A percentile compares a stretch with the other conserved stretches of the same genome.
These are phyloP conservation scores for Brasenia schreberi DNA, from an alignment of 164 flowering plant species.

Conservation along the genomic window DNA sequence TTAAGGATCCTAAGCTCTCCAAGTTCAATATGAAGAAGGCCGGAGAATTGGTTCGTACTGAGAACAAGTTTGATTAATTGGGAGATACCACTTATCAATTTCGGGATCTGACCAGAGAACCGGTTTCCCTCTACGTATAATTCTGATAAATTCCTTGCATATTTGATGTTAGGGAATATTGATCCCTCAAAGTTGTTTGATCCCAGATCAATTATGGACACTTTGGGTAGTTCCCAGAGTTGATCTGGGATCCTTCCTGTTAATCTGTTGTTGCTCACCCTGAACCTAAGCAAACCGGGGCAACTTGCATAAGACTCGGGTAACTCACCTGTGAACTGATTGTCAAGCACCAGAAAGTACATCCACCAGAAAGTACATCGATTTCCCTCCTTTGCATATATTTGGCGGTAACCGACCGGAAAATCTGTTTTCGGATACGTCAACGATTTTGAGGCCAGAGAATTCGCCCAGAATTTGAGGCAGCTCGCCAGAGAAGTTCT, in stretches of 20 bases:
- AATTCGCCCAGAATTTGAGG: slow-evolving; percentile 48
- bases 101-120: slow-evolving; percentile 64
- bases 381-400: slow-evolving; percentile 56
- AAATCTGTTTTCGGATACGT: slow-evolving; percentile 64
- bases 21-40: slow-evolving; percentile 67
- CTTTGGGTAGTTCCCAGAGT: slow-evolving; percentile 59
- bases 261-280: slow-evolving; percentile 58
- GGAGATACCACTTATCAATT: slow-evolving; percentile 45
- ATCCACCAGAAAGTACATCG: slow-evolving; percentile 44
- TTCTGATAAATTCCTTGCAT: slow-evolving; percentile 63
- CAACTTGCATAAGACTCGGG: slow-evolving; percentile 56
- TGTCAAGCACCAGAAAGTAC: slow-evolving; percentile 54
- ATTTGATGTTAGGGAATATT: slow-evolving; percentile 28
- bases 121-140: slow-evolving; percentile 55
- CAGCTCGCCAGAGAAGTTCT: slow-evolving; percentile 59
- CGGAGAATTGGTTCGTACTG: slow-evolving; percentile 60
- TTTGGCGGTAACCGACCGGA: slow-evolving; percentile 59
- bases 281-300: slow-evolving; percentile 47
- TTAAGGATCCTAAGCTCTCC: slow-evolving; percentile 56
- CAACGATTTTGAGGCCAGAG: slow-evolving; percentile 39
- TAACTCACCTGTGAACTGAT: slow-evolving; percentile 50
- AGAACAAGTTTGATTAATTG: slow-evolving; percentile 82
- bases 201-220: slow-evolving; percentile 57
- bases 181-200: slow-evolving; percentile 46
- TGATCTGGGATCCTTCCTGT: slow-evolving; percentile 55